Evolutionary conservation across 2,329 filamentous ascomycete species (phyloP).

Genomic region (Davidsoniella eucalypti): DNA sequence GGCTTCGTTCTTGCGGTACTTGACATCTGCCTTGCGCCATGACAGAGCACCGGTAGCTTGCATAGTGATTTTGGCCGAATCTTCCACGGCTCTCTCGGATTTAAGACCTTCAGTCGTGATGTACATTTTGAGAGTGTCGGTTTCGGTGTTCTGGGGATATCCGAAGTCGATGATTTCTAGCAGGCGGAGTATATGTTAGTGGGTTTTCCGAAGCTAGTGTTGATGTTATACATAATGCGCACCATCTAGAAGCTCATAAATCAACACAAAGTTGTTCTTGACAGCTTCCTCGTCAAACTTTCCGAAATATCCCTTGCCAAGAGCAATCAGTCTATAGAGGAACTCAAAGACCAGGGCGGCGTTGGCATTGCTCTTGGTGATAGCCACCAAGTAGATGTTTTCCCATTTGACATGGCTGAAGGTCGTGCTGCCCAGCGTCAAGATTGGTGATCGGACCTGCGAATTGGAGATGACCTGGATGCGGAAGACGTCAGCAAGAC

Average conservation of each 20-base stretch:
- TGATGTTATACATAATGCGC: conserved; percentile 16
- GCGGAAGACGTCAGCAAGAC: conserved; percentile 95
- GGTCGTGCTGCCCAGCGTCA: conserved; percentile 92
- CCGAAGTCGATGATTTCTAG: conserved; percentile 96
- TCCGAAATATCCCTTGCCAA: conserved; percentile 92
- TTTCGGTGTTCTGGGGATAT: conserved; percentile 97
- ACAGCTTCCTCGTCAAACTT: conserved; percentile 99
- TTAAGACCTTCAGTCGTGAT: conserved; percentile 99
- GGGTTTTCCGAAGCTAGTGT: neutral
- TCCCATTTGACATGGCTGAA: conserved; percentile 99
- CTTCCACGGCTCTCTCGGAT: conserved; percentile 68
- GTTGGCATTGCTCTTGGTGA: conserved; percentile 99
- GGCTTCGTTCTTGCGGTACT: conserved; percentile 98
- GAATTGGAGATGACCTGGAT: conserved; percentile 99
- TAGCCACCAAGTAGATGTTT: conserved; percentile 93
- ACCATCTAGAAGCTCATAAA: conserved; percentile 95
- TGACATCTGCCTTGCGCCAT: conserved; percentile 93
- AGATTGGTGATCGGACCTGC: conserved; percentile 90
- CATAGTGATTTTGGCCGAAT: conserved; percentile 97
- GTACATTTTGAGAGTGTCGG: conserved; percentile 98
- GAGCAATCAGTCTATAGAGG: conserved; percentile 73
- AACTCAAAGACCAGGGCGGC: conserved; percentile 97
- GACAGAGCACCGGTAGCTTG: conserved; percentile 93
- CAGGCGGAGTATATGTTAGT: neutral
- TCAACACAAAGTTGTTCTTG: conserved; percentile 98